phyloP scores from a whole-genome alignment of 2,329 filamentous ascomycete genomes.

The Calcarisporium arbuscula region DNA sequence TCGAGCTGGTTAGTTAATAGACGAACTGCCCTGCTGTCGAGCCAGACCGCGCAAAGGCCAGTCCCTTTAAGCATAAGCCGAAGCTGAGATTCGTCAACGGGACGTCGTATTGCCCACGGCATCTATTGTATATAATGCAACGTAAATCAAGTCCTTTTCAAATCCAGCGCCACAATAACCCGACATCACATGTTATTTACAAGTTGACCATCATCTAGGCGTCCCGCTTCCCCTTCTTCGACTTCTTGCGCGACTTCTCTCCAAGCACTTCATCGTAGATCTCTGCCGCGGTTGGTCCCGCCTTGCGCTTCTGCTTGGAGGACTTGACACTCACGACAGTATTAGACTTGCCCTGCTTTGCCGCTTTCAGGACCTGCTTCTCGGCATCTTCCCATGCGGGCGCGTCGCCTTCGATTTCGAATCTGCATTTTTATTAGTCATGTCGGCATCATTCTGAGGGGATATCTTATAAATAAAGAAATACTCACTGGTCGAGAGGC shows the following conservation, averaged over 20 bases:
- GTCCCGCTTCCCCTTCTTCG: constrained; percentile 35
- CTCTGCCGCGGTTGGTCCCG: constrained; percentile 50
- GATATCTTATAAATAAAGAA: background rate
- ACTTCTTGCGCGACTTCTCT: constrained; percentile 52
- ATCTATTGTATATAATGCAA: no score
- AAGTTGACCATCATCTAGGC: constrained; percentile 11
- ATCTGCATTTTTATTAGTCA: constrained; percentile 32
- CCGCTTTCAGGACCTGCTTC: constrained; percentile 59
- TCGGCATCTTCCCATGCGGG: constrained; percentile 66
- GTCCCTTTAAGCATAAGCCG: no score
- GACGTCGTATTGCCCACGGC: no score
- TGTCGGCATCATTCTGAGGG: background rate
- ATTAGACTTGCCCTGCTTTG: constrained; percentile 49
- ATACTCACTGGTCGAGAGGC: constrained; percentile 63
- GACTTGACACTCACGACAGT: constrained; percentile 76
- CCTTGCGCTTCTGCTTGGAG: constrained; percentile 72
- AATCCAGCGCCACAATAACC: background rate
- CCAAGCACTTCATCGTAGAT: constrained; percentile 57
- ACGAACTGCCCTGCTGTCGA: no score
- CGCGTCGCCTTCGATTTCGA: constrained; percentile 57
- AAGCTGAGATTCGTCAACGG: no score
- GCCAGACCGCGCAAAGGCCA: no score
- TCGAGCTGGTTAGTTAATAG: no score
- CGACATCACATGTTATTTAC: background rate
- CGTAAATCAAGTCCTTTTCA: background rate